phyloP scores from a whole-genome alignment of 2,329 filamentous ascomycete species.

The Aspergillus japonicus region DNA sequence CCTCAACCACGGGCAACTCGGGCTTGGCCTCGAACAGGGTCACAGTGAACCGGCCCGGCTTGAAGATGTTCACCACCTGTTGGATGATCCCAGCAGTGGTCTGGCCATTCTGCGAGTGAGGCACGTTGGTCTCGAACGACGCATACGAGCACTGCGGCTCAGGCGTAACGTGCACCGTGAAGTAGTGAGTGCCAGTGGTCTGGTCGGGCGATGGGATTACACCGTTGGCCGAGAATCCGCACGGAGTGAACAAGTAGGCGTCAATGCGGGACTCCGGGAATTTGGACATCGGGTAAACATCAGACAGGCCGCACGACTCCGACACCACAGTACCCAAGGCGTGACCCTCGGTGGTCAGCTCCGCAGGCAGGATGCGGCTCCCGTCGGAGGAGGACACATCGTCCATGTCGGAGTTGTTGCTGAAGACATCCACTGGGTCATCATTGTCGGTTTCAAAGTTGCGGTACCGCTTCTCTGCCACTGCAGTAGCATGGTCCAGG shows the following conservation, averaged over 20 bases:
- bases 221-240: conserved; percentile 95
- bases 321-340: conserved; percentile 89
- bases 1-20: conserved; percentile 25
- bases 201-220: conserved; percentile 76
- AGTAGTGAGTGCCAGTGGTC: conserved; percentile 73
- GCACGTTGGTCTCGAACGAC: conserved; percentile 97
- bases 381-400: conserved; percentile 56
- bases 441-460: conserved; percentile 63
- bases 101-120: conserved; percentile 79
- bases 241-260: conserved; percentile 93
- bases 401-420: conserved; percentile 66
- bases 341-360: conserved; percentile 88
- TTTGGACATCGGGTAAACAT: conserved; percentile 80
- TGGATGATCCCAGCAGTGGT: conserved; percentile 88
- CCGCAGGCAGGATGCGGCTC: conserved; percentile 59
- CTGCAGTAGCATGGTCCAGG: conserved; percentile 79
- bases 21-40: conserved; percentile 92
- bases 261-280: conserved; percentile 94
- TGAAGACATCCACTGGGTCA: conserved; percentile 72
- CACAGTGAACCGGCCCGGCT: conserved; percentile 94
- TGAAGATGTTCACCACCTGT: conserved; percentile 93
- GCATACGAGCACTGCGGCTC: conserved; percentile 97
- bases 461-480: conserved; percentile 79
- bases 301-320: conserved; percentile 81
- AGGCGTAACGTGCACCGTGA: conserved; percentile 96